phyloP scores from a whole-genome alignment of 2,329 filamentous ascomycete genomes.

The Lachnellula subtilissima region DNA sequence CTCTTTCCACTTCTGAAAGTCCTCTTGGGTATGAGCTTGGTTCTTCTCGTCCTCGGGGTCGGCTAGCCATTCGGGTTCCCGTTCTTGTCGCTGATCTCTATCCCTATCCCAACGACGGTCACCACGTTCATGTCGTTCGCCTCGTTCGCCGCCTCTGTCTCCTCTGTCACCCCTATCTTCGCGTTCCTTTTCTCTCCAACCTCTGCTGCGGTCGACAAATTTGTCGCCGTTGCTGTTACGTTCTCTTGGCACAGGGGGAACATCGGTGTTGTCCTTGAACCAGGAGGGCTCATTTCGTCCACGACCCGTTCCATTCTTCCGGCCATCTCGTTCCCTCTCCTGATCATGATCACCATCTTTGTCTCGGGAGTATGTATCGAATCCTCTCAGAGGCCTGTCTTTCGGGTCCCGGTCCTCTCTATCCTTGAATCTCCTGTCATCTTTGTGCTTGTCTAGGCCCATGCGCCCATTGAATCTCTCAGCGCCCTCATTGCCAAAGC shows the following conservation, averaged over 20 bases:
- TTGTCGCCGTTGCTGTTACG: conserved; percentile 32
- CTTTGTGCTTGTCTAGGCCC: conserved; percentile 45
- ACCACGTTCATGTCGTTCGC: conserved; percentile 17
- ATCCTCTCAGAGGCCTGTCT: conserved; percentile 43
- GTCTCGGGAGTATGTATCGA: conserved; percentile 48
- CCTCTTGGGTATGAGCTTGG: conserved; percentile 75
- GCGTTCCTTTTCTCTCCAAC: conserved; percentile 39
- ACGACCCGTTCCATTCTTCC: conserved; percentile 61
- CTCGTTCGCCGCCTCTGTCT: background rate
- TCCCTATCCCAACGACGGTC: conserved; percentile 43
- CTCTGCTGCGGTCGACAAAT: conserved; percentile 29
- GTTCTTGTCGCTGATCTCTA: conserved; percentile 58
- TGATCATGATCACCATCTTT: conserved; percentile 44
- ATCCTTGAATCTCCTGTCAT: conserved; percentile 41
- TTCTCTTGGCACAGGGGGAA: conserved; percentile 25
- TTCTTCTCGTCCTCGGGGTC: conserved; percentile 63
- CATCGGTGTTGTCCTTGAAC: conserved; percentile 51
- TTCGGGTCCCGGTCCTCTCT: conserved; percentile 52
- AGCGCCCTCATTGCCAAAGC: conserved; percentile 66
- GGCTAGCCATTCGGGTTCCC: conserved; percentile 90
- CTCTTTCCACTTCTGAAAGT: conserved; percentile 94
- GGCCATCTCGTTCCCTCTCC: conserved; percentile 47
- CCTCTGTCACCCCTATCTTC: conserved; percentile 28
- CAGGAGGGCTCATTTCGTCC: conserved; percentile 68
- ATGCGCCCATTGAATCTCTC: conserved; percentile 65